These are phyloP conservation scores for Botrytis fragariae DNA, from an alignment of 2,329 filamentous ascomycete species.

Conservation along the genomic window DNA sequence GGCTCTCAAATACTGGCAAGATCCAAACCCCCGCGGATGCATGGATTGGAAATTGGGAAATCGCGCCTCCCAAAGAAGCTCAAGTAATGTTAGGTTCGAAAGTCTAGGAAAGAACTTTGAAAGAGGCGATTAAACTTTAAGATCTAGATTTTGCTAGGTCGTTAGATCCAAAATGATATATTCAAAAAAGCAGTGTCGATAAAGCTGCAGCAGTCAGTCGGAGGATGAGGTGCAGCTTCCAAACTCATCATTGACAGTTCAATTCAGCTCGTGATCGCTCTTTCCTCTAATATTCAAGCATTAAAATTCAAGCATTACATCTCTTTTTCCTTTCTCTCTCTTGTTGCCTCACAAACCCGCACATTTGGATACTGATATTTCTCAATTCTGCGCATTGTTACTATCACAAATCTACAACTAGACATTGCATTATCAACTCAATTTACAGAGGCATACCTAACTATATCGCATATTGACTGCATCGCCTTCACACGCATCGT, in stretches of 20 bases:
- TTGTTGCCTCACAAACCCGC: neutral
- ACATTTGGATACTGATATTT: constrained; percentile 12
- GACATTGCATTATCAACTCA: constrained; percentile 9
- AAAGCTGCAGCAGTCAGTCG: neutral
- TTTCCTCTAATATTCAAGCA: neutral
- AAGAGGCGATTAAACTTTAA: neutral
- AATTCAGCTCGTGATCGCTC: neutral
- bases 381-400: constrained; percentile 11
- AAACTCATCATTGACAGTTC: neutral
- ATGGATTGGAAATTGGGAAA: neutral
- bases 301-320: neutral
- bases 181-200: neutral
- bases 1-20: neutral
- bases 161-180: no score
- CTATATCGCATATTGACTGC: neutral
- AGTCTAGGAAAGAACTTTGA: neutral
- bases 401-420: neutral
- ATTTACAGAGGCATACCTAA: neutral
- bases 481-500: neutral
- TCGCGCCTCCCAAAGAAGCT: neutral
- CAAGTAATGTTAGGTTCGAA: neutral
- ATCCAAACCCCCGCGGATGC: neutral
- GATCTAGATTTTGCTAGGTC: neutral
- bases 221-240: neutral
- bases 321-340: no score